A percentile compares a stretch with the other conserved stretches of the same genome.
These are phyloP conservation scores for Backusella liffmaniae DNA, from an alignment of 192 early-diverging fungal genomes.

Conservation along the genomic window DNA sequence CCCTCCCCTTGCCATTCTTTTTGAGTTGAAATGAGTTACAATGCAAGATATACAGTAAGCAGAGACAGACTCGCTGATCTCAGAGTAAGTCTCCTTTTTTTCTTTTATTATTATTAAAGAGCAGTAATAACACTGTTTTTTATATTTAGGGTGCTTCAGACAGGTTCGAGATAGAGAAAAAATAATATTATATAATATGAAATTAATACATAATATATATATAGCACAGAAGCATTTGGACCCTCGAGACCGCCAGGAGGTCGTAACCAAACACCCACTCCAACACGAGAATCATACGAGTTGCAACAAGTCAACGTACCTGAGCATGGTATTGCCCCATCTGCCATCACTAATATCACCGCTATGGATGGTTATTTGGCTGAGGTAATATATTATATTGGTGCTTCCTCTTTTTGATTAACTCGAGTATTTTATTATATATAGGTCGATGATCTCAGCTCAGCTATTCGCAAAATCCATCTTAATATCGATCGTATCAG, in stretches of 20 bases:
- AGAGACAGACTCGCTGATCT: conserved; percentile 24
- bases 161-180: background rate
- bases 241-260: conserved; percentile 5
- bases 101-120: background rate
- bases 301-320: background rate
- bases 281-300: conserved; percentile 1
- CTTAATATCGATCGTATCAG: conserved; percentile 15
- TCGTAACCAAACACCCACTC: background rate
- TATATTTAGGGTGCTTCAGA: conserved; percentile 2
- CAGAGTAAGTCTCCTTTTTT: conserved; percentile 12
- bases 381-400: conserved; percentile 6
- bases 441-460: conserved; percentile 3
- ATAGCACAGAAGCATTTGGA: conserved; percentile 12
- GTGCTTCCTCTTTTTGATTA: background rate
- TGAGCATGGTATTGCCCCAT: background rate
- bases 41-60: conserved; percentile 2
- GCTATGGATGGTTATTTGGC: conserved; percentile 11
- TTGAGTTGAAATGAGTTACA: conserved; percentile 9
- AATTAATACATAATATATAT: background rate
- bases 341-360: background rate
- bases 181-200: background rate
- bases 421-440: background rate
- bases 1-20: background rate
- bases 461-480: background rate
- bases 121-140: background rate